Percentiles rank a stretch among this genome's conserved stretches.
Conservation (phyloP, 2,329 filamentous ascomycete species). For the Penicillium sp. region DNA sequence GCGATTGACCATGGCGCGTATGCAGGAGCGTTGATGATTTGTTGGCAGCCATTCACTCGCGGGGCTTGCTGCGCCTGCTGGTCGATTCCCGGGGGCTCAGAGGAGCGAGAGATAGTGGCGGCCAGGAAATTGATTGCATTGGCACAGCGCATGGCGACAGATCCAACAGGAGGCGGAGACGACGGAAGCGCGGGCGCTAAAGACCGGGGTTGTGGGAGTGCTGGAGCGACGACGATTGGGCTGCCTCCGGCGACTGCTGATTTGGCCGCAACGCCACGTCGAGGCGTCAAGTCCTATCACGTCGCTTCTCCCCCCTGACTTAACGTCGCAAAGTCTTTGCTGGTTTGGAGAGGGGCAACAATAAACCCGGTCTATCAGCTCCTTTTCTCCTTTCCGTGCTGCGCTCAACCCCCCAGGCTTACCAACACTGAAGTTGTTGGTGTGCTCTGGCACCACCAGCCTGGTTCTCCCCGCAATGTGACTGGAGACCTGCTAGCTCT, state of each 20-base stretch:
- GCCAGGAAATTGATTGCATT: neutral
- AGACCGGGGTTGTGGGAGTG: neutral
- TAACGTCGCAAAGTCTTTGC: too few relatives aligned
- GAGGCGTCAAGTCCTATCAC: neutral
- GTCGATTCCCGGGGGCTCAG: neutral
- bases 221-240: slow-evolving; percentile 5
- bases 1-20: slow-evolving; percentile 9
- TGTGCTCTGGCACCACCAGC: too few relatives aligned
- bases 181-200: slow-evolving; percentile 4
- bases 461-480: slow-evolving; percentile 3
- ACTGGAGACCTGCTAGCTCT: slow-evolving; percentile 1
- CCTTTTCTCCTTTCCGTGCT: too few relatives aligned
- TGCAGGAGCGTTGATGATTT: slow-evolving; percentile 3
- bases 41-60: slow-evolving; percentile 3
- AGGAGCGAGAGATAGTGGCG: neutral
- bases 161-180: neutral
- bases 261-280: slow-evolving; percentile 6
- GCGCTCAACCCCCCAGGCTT: too few relatives aligned
- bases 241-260: neutral
- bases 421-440: neutral
- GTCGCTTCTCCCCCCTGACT: neutral
- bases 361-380: too few relatives aligned
- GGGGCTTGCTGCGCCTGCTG: neutral
- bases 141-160: neutral
- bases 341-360: neutral